Evolutionary conservation across 2,329 filamentous ascomycete species (phyloP).

Genomic region (Beauveria sp.): DNA sequence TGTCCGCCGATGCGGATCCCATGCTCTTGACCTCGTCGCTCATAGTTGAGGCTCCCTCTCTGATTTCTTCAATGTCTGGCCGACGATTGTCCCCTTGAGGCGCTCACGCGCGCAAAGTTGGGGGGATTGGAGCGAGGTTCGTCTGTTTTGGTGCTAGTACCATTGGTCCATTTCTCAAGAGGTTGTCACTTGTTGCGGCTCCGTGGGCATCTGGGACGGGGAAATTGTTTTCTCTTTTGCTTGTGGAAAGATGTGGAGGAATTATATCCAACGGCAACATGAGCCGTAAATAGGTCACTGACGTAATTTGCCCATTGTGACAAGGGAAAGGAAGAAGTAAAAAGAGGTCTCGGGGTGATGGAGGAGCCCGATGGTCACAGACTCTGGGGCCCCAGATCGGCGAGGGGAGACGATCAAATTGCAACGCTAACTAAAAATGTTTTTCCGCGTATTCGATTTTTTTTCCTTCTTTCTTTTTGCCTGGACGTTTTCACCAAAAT

Average conservation of each 20-base stretch:
- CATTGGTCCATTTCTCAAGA: too few species aligned
- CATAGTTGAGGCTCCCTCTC: background rate
- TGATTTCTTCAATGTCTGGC: too few species aligned
- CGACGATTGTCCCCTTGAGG: too few species aligned
- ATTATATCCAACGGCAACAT: background rate
- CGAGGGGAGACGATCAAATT: background rate
- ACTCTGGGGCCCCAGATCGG: background rate
- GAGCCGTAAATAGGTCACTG: background rate
- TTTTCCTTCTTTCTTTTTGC: background rate
- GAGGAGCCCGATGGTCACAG: background rate
- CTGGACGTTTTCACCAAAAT: background rate
- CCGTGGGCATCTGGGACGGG: too few species aligned
- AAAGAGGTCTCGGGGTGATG: background rate
- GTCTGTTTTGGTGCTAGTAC: too few species aligned
- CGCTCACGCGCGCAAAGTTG: too few species aligned
- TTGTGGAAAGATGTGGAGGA: background rate
- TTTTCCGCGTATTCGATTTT: background rate
- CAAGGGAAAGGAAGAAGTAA: too few species aligned
- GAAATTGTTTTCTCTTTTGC: too few species aligned
- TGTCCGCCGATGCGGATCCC: constrained; percentile 1
- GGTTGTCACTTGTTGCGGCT: too few species aligned
- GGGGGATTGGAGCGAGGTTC: too few species aligned
- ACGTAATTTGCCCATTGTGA: background rate
- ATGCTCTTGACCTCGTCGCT: constrained; percentile 5
- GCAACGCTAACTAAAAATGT: background rate